These are phyloP conservation scores for Podospora fimiseda DNA, from an alignment of 495 filamentous ascomycete genomes.

Conservation along the genomic window DNA sequence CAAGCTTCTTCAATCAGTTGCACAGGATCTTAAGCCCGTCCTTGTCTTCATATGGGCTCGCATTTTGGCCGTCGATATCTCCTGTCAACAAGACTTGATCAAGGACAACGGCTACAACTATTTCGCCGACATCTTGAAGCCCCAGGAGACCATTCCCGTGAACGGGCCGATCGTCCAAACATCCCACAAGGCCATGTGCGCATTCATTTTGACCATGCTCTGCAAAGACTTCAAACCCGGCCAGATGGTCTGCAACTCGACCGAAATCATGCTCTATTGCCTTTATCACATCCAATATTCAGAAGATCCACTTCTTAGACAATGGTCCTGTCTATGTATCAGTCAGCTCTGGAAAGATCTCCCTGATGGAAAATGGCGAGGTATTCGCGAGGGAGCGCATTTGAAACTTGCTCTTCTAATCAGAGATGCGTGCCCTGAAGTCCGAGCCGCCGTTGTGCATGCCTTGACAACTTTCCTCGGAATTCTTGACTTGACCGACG, in stretches of 20 bases:
- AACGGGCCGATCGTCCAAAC: conserved; percentile 75
- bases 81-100: conserved; percentile 84
- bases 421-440: conserved; percentile 89
- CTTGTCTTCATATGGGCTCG: conserved; percentile 99
- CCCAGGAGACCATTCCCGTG: conserved; percentile 72
- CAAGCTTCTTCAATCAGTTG: conserved; percentile 91
- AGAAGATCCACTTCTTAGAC: conserved; percentile 80
- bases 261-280: conserved; percentile 80
- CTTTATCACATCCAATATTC: conserved; percentile 72
- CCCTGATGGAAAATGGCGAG: conserved; percentile 88
- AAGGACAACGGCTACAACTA: conserved; percentile 97
- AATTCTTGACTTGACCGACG: conserved; percentile 85
- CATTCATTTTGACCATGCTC: conserved; percentile 94
- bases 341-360: conserved; percentile 92
- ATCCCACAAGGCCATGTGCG: conserved; percentile 98
- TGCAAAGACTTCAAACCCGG: conserved; percentile 90
- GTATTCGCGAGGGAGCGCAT: conserved; percentile 75
- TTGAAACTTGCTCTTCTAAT: conserved; percentile 70
- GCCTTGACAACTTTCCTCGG: conserved; percentile 90
- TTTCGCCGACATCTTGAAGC: conserved; percentile 85
- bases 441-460: conserved; percentile 86
- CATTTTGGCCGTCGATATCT: conserved; percentile 89
- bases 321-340: conserved; percentile 95
- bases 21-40: conserved; percentile 88
- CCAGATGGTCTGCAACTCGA: conserved; percentile 77